phyloP scores from a whole-genome alignment of 768 basidiomycete species.

The Aureoboletus auriporus region DNA sequence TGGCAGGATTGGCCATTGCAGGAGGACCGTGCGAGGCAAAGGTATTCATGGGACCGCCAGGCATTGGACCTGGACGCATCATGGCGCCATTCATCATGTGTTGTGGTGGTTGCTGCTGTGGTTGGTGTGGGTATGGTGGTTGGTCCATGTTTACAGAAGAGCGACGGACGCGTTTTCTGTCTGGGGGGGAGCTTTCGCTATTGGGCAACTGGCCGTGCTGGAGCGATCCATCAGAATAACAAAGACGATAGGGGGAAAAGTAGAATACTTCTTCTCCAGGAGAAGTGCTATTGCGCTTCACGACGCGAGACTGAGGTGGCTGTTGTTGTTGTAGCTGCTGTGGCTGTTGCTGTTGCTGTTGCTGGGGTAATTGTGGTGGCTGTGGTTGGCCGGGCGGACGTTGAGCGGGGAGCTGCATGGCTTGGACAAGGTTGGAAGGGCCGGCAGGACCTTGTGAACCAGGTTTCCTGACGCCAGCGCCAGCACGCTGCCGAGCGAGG shows the following conservation, averaged over 20 bases:
- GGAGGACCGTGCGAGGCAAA: slow-evolving; percentile 30
- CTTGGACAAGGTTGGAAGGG: slow-evolving; percentile 23
- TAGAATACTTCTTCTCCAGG: slow-evolving; percentile 54
- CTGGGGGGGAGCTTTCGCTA: slow-evolving; percentile 54
- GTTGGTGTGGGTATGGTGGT: slow-evolving; percentile 33
- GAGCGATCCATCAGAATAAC: slow-evolving; percentile 2
- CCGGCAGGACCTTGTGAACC: slow-evolving; percentile 26
- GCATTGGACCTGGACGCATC: slow-evolving; percentile 32
- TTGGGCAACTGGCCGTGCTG: slow-evolving; percentile 47
- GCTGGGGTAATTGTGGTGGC: slow-evolving; percentile 17
- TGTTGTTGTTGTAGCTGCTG: slow-evolving; percentile 27
- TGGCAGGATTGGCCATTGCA: slow-evolving; percentile 28
- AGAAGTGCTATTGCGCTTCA: slow-evolving; percentile 58
- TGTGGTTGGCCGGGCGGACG: slow-evolving; percentile 30
- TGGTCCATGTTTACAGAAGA: slow-evolving; percentile 46
- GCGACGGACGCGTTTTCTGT: slow-evolving; percentile 48
- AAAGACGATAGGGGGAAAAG: not conserved
- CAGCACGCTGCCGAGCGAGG: slow-evolving; percentile 21
- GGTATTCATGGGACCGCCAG: slow-evolving; percentile 33
- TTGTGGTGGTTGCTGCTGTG: slow-evolving; percentile 35
- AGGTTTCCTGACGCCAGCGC: slow-evolving; percentile 20
- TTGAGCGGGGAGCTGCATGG: slow-evolving; percentile 42
- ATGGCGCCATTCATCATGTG: slow-evolving; percentile 39
- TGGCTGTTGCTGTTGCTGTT: slow-evolving; percentile 17
- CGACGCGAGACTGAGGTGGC: slow-evolving; percentile 21